A percentile compares a stretch with the other conserved stretches of the same genome.
Evolutionary conservation across 2,329 filamentous ascomycete genomes (phyloP).

Genomic region (Ciborinia camelliae): DNA sequence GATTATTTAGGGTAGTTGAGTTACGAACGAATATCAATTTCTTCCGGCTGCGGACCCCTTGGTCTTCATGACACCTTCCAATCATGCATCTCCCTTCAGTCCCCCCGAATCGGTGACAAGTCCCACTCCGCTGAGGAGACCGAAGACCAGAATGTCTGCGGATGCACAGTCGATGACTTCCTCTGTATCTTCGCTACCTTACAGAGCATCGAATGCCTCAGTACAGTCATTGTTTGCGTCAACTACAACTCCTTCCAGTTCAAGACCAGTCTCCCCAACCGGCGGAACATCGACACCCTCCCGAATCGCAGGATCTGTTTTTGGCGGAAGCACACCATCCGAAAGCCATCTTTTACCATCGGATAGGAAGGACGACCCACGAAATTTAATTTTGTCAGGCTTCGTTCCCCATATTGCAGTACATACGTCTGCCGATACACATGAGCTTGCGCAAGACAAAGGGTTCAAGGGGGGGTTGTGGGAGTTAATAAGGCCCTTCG

Average conservation of each 20-base stretch:
- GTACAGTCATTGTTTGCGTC: constrained; percentile 62
- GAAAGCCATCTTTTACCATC: constrained; percentile 34
- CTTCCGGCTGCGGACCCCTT: constrained; percentile 18
- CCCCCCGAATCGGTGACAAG: constrained; percentile 43
- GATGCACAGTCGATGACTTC: constrained; percentile 50
- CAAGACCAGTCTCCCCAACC: constrained; percentile 64
- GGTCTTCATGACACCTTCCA: constrained; percentile 63
- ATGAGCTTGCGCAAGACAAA: constrained; percentile 75
- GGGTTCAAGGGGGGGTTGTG: constrained; percentile 79
- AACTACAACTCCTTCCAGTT: constrained; percentile 64
- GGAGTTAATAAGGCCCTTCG: constrained; percentile 85
- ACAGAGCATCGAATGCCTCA: constrained; percentile 54
- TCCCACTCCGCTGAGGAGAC: constrained; percentile 56
- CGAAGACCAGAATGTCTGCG: constrained; percentile 55
- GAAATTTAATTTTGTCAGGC: constrained; percentile 70
- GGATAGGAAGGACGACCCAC: constrained; percentile 45
- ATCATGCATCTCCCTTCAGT: constrained; percentile 65
- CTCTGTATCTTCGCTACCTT: constrained; percentile 49
- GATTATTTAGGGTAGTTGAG: constrained; percentile 42
- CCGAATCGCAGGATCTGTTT: constrained; percentile 57
- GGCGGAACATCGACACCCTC: constrained; percentile 54
- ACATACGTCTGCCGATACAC: constrained; percentile 81
- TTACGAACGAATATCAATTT: constrained; percentile 20
- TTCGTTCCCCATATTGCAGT: constrained; percentile 89
- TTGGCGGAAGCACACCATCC: constrained; percentile 42